Evolutionary conservation across 257 asterid species (phyloP).

Genomic region (Haberlea rhodopensis): DNA sequence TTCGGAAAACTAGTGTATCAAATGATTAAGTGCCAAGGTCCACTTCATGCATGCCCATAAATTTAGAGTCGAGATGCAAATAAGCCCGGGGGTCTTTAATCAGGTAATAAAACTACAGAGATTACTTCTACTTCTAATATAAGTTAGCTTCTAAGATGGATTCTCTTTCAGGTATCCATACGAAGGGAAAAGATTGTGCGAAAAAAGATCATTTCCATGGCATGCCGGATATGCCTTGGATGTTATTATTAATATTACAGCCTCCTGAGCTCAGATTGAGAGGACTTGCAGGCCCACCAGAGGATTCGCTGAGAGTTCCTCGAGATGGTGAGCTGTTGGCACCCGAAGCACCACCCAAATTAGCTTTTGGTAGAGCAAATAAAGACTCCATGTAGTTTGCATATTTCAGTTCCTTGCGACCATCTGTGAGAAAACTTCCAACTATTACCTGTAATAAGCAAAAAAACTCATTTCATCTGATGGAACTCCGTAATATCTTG

Average conservation of each 20-base stretch:
- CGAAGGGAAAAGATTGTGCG: background rate
- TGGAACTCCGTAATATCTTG: background rate
- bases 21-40: background rate
- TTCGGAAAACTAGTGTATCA: background rate
- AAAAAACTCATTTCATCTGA: background rate
- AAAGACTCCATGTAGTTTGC: constrained; percentile 31
- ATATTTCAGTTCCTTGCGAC: constrained; percentile 37
- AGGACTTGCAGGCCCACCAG: constrained; percentile 57
- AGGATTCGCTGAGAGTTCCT: constrained; percentile 45
- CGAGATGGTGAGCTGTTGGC: constrained; percentile 53
- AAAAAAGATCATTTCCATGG: constrained; percentile 41
- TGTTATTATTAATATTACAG: constrained; percentile 31
- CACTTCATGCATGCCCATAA: background rate
- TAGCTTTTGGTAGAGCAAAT: constrained; percentile 36
- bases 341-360: constrained; percentile 32
- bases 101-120: constrained; percentile 21
- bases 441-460: constrained; percentile 43
- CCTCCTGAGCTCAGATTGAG: constrained; percentile 42
- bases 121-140: background rate
- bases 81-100: constrained; percentile 15
- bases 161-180: background rate
- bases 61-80: background rate
- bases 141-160: background rate
- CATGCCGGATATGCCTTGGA: constrained; percentile 28
- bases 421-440: constrained; percentile 48